Evolutionary conservation across 2,329 filamentous ascomycete species (phyloP).

Genomic region (Pseudocercospora musae): DNA sequence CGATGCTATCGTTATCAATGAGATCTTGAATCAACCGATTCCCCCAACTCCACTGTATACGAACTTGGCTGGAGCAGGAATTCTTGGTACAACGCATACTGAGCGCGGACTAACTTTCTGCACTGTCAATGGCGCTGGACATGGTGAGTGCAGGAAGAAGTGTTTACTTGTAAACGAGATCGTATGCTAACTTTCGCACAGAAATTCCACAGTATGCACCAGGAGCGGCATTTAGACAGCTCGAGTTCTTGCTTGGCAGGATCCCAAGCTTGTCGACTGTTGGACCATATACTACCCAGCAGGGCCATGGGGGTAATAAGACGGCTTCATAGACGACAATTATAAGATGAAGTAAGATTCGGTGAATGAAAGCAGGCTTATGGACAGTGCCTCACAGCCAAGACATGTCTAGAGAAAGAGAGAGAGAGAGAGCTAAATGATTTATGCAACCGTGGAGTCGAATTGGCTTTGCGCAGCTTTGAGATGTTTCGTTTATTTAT

Average conservation of each 20-base stretch:
- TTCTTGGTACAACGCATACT: constrained; percentile 25
- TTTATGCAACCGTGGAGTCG: too few species aligned
- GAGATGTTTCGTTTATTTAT: too few species aligned
- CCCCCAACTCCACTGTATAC: neutral
- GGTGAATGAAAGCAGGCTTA: neutral
- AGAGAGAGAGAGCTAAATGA: too few species aligned
- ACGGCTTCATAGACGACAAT: neutral
- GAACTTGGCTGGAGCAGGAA: constrained; percentile 24
- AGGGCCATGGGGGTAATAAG: neutral
- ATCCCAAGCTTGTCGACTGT: constrained; percentile 21
- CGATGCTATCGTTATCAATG: neutral
- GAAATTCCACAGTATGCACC: constrained; percentile 39
- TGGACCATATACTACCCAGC: neutral
- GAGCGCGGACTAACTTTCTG: constrained; percentile 29
- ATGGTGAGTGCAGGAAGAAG: constrained; percentile 6
- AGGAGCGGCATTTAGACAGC: constrained; percentile 41
- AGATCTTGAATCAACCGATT: neutral
- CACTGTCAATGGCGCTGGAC: constrained; percentile 25
- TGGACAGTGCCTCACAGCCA: too few species aligned
- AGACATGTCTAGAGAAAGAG: too few species aligned
- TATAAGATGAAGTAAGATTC: neutral
- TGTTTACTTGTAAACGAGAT: neutral
- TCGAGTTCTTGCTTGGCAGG: constrained; percentile 44
- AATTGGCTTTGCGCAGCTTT: too few species aligned
- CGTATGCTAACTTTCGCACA: neutral